Evolutionary conservation across 2,329 filamentous ascomycete species (phyloP).

Genomic region (Clonostachys rosea): DNA sequence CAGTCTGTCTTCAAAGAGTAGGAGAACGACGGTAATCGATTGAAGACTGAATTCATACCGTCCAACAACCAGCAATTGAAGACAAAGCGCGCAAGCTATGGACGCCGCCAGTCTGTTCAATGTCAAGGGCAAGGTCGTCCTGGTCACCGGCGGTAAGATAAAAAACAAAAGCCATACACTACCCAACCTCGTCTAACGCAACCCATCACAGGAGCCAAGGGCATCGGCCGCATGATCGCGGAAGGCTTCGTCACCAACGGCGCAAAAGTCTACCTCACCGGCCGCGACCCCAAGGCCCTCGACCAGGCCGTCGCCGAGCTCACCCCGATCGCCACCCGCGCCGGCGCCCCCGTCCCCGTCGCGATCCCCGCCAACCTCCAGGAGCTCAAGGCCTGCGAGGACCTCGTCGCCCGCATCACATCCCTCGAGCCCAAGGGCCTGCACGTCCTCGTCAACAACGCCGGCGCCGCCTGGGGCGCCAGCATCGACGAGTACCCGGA

Average conservation of each 20-base stretch:
- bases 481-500: conserved; percentile 55
- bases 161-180: neutral
- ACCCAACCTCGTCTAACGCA: neutral
- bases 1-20: no score
- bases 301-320: conserved; percentile 50
- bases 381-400: conserved; percentile 48
- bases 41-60: neutral
- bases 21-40: no score
- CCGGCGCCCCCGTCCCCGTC: conserved; percentile 34
- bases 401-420: conserved; percentile 45
- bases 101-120: conserved; percentile 50
- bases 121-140: conserved; percentile 57
- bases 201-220: conserved; percentile 39
- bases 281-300: conserved; percentile 56
- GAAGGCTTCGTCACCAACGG: conserved; percentile 62
- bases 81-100: conserved; percentile 27
- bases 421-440: conserved; percentile 41
- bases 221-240: conserved; percentile 65
- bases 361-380: conserved; percentile 63
- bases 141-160: conserved; percentile 44
- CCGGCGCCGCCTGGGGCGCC: conserved; percentile 60
- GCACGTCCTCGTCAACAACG: conserved; percentile 63
- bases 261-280: conserved; percentile 61
- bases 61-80: conserved; percentile 3
- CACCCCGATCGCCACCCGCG: conserved; percentile 36